These are phyloP conservation scores for Pseudonitzschia pungens DNA, from an alignment of 108 stramenopile species.

Conservation along the genomic window DNA sequence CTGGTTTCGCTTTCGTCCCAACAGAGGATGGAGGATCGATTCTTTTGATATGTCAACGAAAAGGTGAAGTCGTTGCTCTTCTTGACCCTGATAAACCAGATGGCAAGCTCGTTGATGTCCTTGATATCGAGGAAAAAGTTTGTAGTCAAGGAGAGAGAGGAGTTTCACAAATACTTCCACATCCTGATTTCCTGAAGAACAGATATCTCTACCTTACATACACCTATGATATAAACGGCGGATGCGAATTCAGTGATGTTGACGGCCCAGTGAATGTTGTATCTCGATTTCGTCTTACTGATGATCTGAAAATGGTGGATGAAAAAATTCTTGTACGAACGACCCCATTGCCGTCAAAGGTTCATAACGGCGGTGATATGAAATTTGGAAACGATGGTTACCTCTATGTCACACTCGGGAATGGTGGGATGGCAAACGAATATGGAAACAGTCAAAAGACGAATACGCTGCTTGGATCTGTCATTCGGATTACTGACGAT, in stretches of 20 bases:
- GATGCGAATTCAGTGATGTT: slow-evolving; percentile 11
- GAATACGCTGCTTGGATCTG: slow-evolving; percentile 20
- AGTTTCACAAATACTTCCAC: slow-evolving; percentile 10
- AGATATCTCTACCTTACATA: slow-evolving; percentile 31
- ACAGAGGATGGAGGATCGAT: slow-evolving; percentile 17
- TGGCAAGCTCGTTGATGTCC: not conserved
- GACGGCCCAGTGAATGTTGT: slow-evolving; percentile 37
- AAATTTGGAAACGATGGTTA: slow-evolving; percentile 41
- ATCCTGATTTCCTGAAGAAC: slow-evolving; percentile 29
- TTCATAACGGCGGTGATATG: slow-evolving; percentile 37
- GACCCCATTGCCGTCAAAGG: not conserved
- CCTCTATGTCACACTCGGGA: slow-evolving; percentile 30
- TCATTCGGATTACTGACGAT: slow-evolving; percentile 34
- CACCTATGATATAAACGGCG: slow-evolving; percentile 24
- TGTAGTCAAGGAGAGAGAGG: slow-evolving; percentile 38
- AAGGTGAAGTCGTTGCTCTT: slow-evolving; percentile 15
- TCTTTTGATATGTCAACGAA: slow-evolving; percentile 14
- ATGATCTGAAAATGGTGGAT: slow-evolving; percentile 18
- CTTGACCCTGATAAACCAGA: slow-evolving; percentile 22
- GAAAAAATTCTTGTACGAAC: slow-evolving; percentile 34
- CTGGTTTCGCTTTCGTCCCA: slow-evolving; percentile 27
- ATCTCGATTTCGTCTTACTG: slow-evolving; percentile 24
- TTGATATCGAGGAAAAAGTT: slow-evolving; percentile 17
- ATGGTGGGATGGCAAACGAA: slow-evolving; percentile 15
- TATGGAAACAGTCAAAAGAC: slow-evolving; percentile 7